These are phyloP conservation scores for Clavulina sp. DNA, from an alignment of 768 basidiomycete genomes.

Conservation along the genomic window DNA sequence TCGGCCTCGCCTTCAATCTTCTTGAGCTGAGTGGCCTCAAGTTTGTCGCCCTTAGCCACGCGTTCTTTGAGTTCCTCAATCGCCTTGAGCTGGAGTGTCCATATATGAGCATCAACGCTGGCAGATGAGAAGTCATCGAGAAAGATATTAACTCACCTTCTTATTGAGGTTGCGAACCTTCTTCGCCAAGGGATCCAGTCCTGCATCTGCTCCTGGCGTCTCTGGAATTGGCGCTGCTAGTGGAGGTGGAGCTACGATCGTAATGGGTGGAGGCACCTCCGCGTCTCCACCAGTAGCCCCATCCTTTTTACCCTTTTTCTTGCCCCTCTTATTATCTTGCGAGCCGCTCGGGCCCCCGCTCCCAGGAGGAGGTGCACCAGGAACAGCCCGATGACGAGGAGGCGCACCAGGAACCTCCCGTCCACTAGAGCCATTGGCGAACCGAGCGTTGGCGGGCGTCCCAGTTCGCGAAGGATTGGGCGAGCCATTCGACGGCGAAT, in stretches of 20 bases:
- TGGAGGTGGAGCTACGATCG: not conserved
- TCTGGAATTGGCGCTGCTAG: not conserved
- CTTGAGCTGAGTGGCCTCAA: conserved; percentile 90
- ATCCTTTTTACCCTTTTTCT: conserved; percentile 37
- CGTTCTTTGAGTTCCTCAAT: conserved; percentile 96
- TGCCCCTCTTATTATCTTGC: conserved; percentile 23
- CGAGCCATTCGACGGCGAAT: conserved; percentile 27
- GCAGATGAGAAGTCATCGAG: not conserved
- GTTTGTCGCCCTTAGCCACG: conserved; percentile 68
- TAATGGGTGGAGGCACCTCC: not conserved
- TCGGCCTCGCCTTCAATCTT: conserved; percentile 89
- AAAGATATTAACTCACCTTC: conserved; percentile 41
- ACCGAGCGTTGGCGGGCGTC: conserved; percentile 15
- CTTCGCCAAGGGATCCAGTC: conserved; percentile 67
- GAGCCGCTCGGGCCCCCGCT: conserved; percentile 26
- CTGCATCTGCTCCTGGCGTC: conserved; percentile 11
- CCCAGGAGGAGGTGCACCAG: conserved; percentile 42
- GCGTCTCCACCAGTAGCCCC: conserved; percentile 6
- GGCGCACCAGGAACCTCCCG: not conserved
- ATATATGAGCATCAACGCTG: conserved; percentile 7
- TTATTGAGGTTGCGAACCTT: conserved; percentile 90
- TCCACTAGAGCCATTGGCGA: conserved; percentile 11
- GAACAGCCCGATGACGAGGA: conserved; percentile 42
- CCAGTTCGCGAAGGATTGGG: conserved; percentile 34
- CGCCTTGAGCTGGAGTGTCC: conserved; percentile 65